Conservation (phyloP, 1,284 basidiomycete genomes). For the Cutaneotrichosporon arboriforme region DNA sequence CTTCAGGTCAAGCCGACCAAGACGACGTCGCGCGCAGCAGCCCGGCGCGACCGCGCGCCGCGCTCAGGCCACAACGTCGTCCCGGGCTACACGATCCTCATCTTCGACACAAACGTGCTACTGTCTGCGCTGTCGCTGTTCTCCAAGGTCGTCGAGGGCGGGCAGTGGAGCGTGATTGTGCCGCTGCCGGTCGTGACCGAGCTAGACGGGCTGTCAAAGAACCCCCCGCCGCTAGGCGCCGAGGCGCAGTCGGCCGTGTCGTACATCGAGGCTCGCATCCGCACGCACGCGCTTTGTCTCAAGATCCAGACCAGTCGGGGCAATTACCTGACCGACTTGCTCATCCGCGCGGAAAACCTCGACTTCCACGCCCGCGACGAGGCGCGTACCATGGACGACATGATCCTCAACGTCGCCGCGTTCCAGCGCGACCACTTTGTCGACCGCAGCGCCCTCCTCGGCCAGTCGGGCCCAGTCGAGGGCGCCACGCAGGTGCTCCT, state of each 20-base stretch:
- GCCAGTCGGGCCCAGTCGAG: slow-evolving; percentile 27
- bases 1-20: slow-evolving; percentile 13
- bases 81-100: slow-evolving; percentile 81
- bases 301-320: slow-evolving; percentile 93
- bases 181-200: slow-evolving; percentile 68
- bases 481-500: slow-evolving; percentile 70
- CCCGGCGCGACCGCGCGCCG: not conserved
- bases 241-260: slow-evolving; percentile 63
- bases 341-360: slow-evolving; percentile 76
- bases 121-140: slow-evolving; percentile 72
- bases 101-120: slow-evolving; percentile 91
- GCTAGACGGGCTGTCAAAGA: slow-evolving; percentile 77
- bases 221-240: slow-evolving; percentile 60
- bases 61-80: slow-evolving; percentile 51
- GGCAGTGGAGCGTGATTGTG: slow-evolving; percentile 80
- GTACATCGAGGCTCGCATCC: slow-evolving; percentile 71
- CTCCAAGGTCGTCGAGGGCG: slow-evolving; percentile 67
- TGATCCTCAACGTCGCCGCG: slow-evolving; percentile 81
- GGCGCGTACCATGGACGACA: slow-evolving; percentile 85
- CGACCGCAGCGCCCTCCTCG: slow-evolving; percentile 69
- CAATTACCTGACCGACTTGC: slow-evolving; percentile 82
- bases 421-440: slow-evolving; percentile 93
- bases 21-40: too few species aligned
- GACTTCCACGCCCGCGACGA: slow-evolving; percentile 54
- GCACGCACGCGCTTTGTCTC: slow-evolving; percentile 66